These are phyloP conservation scores for Phytopythium chamaehyphon DNA, from an alignment of 352 stramenopile species.

Conservation along the genomic window DNA sequence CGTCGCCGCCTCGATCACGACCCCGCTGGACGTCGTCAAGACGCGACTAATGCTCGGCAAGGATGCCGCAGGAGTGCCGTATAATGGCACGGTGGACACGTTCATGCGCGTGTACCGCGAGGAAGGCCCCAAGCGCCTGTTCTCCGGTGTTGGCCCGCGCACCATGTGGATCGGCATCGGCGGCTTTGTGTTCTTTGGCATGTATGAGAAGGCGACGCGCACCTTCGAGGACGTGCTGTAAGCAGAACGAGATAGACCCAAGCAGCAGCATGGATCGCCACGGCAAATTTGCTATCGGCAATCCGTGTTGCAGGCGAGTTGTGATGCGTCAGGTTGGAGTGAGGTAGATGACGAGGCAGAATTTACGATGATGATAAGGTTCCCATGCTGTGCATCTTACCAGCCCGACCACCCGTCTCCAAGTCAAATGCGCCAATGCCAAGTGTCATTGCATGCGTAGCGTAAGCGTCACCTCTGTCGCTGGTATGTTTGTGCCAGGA, in stretches of 20 bases:
- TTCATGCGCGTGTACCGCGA: constrained; percentile 89
- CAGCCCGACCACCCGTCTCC: too few species aligned
- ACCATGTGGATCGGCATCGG: constrained; percentile 99
- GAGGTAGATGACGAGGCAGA: too few species aligned
- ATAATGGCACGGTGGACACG: constrained; percentile 89
- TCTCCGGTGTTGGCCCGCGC: constrained; percentile 93
- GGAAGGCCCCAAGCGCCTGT: constrained; percentile 90
- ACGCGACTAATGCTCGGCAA: constrained; percentile 98
- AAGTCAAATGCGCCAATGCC: background rate
- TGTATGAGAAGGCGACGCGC: constrained; percentile 93
- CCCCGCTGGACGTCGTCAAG: constrained; percentile 99
- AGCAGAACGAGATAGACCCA: too few species aligned
- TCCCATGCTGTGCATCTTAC: too few species aligned
- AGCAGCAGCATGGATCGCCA: too few species aligned
- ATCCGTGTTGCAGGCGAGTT: too few species aligned
- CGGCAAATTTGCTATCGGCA: too few species aligned
- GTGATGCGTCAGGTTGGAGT: too few species aligned
- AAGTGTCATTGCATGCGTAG: background rate
- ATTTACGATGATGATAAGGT: too few species aligned
- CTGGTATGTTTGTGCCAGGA: constrained; percentile 14
- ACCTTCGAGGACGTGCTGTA: constrained; percentile 63
- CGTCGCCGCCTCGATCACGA: constrained; percentile 96
- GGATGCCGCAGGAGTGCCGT: constrained; percentile 91
- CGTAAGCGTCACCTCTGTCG: constrained; percentile 11
- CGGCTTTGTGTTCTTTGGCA: constrained; percentile 99